Base-by-base conservation (phyloP, 1,139 yeast genomes). In the Geotrichum histeridarum region DNA sequence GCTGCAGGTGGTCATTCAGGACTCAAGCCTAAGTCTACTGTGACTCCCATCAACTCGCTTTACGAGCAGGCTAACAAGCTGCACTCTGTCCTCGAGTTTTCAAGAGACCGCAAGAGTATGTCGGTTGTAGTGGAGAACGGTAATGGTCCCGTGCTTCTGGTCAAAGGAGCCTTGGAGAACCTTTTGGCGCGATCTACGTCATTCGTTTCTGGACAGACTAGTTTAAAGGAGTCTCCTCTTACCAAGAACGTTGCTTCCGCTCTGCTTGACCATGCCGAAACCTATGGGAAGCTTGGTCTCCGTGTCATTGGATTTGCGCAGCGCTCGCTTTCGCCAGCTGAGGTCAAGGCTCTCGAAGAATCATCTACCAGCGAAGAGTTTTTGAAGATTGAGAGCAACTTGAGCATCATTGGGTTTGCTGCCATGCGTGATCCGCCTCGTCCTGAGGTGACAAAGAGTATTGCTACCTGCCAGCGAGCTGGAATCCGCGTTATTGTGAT, bases 361-460 rank as follows among this genome's bases (percentile, higher is more conserved):
- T 63, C 66, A 1, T 48, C 63, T 39, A 48, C 53, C 2, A 64
- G 68, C 5, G 62, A 60, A 15, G 64, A 60, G 17, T 51, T 54
- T 51, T 11, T 35, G 42, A 46, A 50, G 5, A 67, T 75, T 43
- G 80, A 77, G 61, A 57, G 64, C 14, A 65, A 67, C 38, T 63
- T 75, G 57, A 67, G 70, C 2, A 77, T 78, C 64, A 73, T 74
- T 54, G 82, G 82, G 1, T 70, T 78, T 58, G 76, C 76, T 50
- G 81, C 81, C 30, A 74, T 79, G 59, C 74, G 77, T 57, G 82
- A 79, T 61, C 83, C 83, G 39, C 83, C 83, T 32, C 72, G 83
- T 55, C 75, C 74, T 4, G 82, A 78, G 63, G 80, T 80, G 15
- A 69, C 70, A 1, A 70, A 66, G 11, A 71, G 80, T 1, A 78